Percentiles rank a stretch among this genome's conserved stretches.
These are phyloP conservation scores for Penicillium concentricum DNA, from an alignment of 2,329 filamentous ascomycete genomes.

Conservation along the genomic window DNA sequence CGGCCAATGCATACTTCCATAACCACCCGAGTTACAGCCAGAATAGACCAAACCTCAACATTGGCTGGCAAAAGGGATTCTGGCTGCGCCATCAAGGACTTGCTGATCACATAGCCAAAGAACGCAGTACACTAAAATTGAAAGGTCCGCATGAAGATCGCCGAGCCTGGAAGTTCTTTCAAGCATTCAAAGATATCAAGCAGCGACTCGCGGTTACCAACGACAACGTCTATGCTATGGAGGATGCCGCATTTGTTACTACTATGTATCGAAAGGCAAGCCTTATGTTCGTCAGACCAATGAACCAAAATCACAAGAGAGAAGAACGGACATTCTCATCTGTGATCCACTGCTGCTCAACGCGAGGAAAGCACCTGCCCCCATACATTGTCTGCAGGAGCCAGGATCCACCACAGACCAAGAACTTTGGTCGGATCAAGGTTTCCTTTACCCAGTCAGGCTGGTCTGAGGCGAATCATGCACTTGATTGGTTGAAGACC, in stretches of 20 bases:
- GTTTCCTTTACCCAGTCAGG: not conserved
- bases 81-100: not conserved
- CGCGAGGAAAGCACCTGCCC: not conserved
- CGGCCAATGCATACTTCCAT: not conserved
- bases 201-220: not conserved
- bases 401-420: not conserved
- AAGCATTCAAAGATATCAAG: not conserved
- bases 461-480: not conserved
- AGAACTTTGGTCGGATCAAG: not conserved
- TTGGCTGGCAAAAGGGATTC: not conserved
- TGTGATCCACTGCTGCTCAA: constrained; percentile 1
- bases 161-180: not conserved
- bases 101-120: not conserved
- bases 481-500: not conserved
- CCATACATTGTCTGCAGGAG: not conserved
- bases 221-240: not conserved
- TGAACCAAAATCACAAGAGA: not conserved
- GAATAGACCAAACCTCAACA: not conserved
- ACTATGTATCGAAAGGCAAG: not conserved
- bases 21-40: not conserved
- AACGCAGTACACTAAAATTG: not conserved
- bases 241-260: not conserved
- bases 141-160: not conserved
- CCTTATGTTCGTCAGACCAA: not conserved
- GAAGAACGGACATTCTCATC: not conserved